Evolutionary conservation across 257 asterid species (phyloP).

Genomic region (Echium plantagineum): DNA sequence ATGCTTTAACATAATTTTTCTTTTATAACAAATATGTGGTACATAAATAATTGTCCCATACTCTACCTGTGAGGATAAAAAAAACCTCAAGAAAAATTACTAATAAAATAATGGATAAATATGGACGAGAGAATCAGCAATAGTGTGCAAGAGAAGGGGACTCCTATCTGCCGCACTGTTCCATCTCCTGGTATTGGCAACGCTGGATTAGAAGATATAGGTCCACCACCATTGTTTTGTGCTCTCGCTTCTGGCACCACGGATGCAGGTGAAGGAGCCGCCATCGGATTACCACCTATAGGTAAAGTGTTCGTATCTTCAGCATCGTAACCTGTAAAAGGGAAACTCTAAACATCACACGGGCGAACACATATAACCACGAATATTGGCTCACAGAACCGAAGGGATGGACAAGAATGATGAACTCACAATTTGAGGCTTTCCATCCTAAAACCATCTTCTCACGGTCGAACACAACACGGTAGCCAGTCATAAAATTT

Average conservation of each 20-base stretch:
- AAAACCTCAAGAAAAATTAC: constrained; percentile 36
- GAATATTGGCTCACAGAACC: neutral
- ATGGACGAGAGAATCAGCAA: constrained; percentile 27
- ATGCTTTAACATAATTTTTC: too few relatives aligned
- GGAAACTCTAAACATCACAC: constrained; percentile 1
- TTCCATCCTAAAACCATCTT: constrained; percentile 86
- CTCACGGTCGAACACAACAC: constrained; percentile 76
- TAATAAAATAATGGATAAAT: constrained; percentile 25
- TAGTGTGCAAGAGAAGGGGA: constrained; percentile 19
- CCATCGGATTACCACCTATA: constrained; percentile 24
- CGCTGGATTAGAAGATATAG: constrained; percentile 18
- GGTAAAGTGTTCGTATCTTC: constrained; percentile 50
- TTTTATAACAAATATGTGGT: too few relatives aligned
- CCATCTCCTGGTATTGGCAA: constrained; percentile 25
- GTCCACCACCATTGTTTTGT: constrained; percentile 19
- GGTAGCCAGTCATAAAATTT: constrained; percentile 86
- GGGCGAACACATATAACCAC: neutral
- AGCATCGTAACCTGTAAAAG: constrained; percentile 43
- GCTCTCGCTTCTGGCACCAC: constrained; percentile 61
- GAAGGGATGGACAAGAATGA: neutral
- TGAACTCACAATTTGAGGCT: constrained; percentile 60
- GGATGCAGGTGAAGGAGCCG: constrained; percentile 53
- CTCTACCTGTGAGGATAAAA: neutral
- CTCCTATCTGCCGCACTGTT: constrained; percentile 28
- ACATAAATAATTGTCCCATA: neutral